Percentiles rank a stretch among this genome's conserved stretches.
Evolutionary conservation across 2,329 filamentous ascomycete species (phyloP).

Genomic region (Sclerotinia trifoliorum): DNA sequence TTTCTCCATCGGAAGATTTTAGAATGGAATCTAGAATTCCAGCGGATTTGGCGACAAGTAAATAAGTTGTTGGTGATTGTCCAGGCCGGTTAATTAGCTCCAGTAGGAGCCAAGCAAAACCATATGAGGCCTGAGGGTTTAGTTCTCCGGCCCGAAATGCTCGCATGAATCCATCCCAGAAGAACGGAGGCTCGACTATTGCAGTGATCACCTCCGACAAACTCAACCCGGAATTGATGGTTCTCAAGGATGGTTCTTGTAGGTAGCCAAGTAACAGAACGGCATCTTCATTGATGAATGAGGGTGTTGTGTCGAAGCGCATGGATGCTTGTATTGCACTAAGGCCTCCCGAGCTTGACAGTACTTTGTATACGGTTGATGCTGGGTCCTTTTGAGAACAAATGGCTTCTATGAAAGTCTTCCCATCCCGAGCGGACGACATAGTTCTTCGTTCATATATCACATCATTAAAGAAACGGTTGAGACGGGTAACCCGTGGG

Average conservation of each 20-base stretch:
- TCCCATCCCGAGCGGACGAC: constrained; percentile 43
- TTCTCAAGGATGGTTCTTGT: constrained; percentile 30
- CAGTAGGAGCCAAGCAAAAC: constrained; percentile 46
- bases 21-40: constrained; percentile 32
- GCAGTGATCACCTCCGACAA: constrained; percentile 47
- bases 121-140: constrained; percentile 34
- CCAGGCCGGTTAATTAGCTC: constrained; percentile 45
- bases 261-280: constrained; percentile 42
- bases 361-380: constrained; percentile 44
- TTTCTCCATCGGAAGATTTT: constrained; percentile 28
- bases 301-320: constrained; percentile 44
- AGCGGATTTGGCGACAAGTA: constrained; percentile 36
- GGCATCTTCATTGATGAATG: constrained; percentile 47
- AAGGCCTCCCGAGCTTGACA: constrained; percentile 41
- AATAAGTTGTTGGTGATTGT: constrained; percentile 31
- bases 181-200: constrained; percentile 51
- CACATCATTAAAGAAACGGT: constrained; percentile 44
- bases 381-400: constrained; percentile 44
- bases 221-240: constrained; percentile 36
- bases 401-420: constrained; percentile 50
- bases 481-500: constrained; percentile 35
- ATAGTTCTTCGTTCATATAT: constrained; percentile 44
- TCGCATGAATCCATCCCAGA: constrained; percentile 46
- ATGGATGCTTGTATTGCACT: constrained; percentile 44
- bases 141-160: constrained; percentile 38